Conservation (phyloP, 805 yeast genomes). For the Candida ovalis region DNA sequence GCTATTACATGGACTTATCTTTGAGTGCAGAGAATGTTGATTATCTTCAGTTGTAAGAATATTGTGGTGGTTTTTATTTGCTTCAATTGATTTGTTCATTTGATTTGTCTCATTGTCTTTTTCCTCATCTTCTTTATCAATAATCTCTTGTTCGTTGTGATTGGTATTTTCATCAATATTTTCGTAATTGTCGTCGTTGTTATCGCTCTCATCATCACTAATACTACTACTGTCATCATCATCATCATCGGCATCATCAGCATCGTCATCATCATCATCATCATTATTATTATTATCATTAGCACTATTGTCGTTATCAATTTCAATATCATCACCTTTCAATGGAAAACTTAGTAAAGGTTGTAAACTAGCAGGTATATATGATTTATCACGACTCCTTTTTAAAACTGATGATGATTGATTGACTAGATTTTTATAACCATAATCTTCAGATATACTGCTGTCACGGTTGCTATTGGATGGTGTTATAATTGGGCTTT, state of each 20-base stretch:
- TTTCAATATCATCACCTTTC: slow-evolving; percentile 1
- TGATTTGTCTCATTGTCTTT: not conserved
- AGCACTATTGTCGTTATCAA: not conserved
- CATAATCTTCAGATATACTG: not conserved
- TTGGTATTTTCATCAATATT: not conserved
- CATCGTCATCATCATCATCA: not conserved
- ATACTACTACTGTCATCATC: not conserved
- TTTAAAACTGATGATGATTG: not conserved
- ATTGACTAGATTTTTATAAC: not conserved
- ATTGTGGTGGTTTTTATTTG: not conserved
- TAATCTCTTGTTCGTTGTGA: not conserved
- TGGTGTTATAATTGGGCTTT: not conserved
- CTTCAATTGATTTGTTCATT: not conserved
- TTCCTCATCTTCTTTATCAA: not conserved
- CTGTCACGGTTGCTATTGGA: not conserved
- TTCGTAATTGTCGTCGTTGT: not conserved
- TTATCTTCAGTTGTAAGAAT: not conserved
- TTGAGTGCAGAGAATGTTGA: not conserved
- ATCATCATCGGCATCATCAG: not conserved
- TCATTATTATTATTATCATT: not conserved
- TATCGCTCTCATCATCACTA: not conserved
- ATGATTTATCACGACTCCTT: not conserved
- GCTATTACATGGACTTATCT: slow-evolving; percentile 1
- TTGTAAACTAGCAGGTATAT: slow-evolving; percentile 7
- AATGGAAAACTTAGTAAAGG: slow-evolving; percentile 13